Conservation (phyloP, 306 rosid species). For the Fragaria iinumae region DNA sequence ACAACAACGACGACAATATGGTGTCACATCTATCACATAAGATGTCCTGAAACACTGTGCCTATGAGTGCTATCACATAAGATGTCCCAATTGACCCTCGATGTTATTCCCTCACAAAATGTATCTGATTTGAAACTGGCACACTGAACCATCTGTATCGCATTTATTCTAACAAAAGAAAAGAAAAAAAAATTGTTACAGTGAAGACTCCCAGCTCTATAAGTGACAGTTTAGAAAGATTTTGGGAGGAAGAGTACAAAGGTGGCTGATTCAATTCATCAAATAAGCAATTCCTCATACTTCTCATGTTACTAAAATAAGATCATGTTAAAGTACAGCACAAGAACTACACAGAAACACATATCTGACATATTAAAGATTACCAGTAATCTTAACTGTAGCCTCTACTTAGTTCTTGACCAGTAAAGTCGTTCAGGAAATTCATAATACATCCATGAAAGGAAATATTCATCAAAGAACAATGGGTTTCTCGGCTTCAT, state of each 20-base stretch:
- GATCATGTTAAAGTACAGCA: background rate
- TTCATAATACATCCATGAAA: background rate
- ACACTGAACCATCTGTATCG: background rate
- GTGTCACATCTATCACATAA: background rate
- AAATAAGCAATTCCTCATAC: background rate
- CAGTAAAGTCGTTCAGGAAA: background rate
- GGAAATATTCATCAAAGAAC: background rate
- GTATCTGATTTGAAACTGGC: background rate
- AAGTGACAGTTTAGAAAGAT: background rate
- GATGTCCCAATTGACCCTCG: background rate
- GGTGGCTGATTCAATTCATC: background rate
- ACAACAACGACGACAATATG: background rate
- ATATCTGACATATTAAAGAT: background rate
- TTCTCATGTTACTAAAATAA: background rate
- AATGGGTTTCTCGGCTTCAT: constrained; percentile 29
- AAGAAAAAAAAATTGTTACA: no score
- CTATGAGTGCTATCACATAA: background rate
- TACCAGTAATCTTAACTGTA: background rate
- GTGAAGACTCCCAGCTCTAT: no score
- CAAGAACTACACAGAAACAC: background rate
- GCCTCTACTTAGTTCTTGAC: background rate
- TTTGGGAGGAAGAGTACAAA: background rate
- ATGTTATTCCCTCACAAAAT: background rate
- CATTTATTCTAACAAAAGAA: background rate
- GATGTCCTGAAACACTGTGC: background rate